Evolutionary conservation across 2,329 filamentous ascomycete genomes (phyloP).

Genomic region (Colletotrichum cereale): DNA sequence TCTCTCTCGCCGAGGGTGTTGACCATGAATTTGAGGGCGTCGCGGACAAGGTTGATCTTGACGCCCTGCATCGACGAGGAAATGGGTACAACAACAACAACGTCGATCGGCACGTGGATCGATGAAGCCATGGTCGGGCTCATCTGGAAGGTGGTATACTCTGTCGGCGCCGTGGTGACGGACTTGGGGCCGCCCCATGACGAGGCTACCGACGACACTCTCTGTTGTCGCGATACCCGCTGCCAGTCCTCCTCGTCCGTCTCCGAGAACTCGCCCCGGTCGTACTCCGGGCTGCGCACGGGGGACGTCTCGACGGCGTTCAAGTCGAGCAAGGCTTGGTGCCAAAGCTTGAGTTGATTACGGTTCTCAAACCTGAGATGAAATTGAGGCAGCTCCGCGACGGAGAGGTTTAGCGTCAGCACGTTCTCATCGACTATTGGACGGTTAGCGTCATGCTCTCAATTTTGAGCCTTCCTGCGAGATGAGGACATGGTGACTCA

Average conservation of each 20-base stretch:
- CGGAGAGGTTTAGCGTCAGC: conserved; percentile 89
- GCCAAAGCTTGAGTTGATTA: conserved; percentile 89
- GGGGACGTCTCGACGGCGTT: conserved; percentile 77
- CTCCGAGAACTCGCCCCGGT: conserved; percentile 81
- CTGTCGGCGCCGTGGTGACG: conserved; percentile 87
- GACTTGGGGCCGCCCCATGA: conserved; percentile 86
- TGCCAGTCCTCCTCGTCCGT: conserved; percentile 92
- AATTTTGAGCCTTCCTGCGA: conserved; percentile 17
- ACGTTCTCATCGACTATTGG: conserved; percentile 78
- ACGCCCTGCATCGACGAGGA: conserved; percentile 99
- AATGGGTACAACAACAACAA: conserved; percentile 96
- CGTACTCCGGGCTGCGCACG: conserved; percentile 79
- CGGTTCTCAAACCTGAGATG: conserved; percentile 90
- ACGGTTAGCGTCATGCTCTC: conserved; percentile 47
- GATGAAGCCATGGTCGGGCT: conserved; percentile 61
- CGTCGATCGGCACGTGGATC: conserved; percentile 90
- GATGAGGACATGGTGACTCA: conserved; percentile 21
- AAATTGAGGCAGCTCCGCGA: conserved; percentile 92
- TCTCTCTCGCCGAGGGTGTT: conserved; percentile 90
- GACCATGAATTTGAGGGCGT: conserved; percentile 93
- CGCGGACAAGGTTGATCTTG: conserved; percentile 94
- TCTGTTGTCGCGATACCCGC: conserved; percentile 68
- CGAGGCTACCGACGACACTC: conserved; percentile 86
- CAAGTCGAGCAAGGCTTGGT: conserved; percentile 86
- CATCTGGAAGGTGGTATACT: conserved; percentile 83